Percentiles rank a stretch among this genome's conserved stretches.
Evolutionary conservation across 306 rosid species (phyloP).

Genomic region (Prunus mongolica): DNA sequence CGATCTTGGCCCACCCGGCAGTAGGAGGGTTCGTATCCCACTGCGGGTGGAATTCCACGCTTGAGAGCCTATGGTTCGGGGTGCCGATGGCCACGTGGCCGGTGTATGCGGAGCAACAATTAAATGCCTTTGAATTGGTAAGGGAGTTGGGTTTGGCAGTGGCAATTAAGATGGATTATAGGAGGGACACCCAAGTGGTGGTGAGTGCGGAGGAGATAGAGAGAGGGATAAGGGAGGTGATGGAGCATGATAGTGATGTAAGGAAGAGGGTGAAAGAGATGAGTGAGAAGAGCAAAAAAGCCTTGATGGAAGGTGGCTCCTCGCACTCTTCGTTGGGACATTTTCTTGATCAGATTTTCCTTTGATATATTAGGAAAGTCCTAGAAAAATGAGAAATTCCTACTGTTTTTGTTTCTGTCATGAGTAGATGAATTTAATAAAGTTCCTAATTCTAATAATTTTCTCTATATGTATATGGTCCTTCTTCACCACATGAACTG

Average conservation of each 20-base stretch:
- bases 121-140: conserved; percentile 31
- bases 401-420: too few relatives aligned
- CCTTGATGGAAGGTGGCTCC: conserved; percentile 15
- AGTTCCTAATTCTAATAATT: too few relatives aligned
- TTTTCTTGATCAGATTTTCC: not conserved
- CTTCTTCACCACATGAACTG: too few relatives aligned
- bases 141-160: conserved; percentile 30
- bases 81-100: conserved; percentile 38
- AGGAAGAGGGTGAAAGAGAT: conserved; percentile 20
- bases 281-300: not conserved
- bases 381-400: too few relatives aligned
- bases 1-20: conserved; percentile 21
- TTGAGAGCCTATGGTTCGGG: conserved; percentile 31
- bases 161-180: conserved; percentile 23
- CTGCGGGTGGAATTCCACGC: conserved; percentile 37
- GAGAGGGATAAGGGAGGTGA: conserved; percentile 14
- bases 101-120: conserved; percentile 22
- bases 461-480: too few relatives aligned
- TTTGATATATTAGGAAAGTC: not conserved
- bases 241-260: not conserved
- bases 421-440: too few relatives aligned
- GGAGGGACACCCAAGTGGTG: not conserved
- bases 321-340: conserved; percentile 2
- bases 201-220: conserved; percentile 20
- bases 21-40: conserved; percentile 37